phyloP scores from a whole-genome alignment of 1,284 basidiomycete species.

The Leccinum pachyderme region DNA sequence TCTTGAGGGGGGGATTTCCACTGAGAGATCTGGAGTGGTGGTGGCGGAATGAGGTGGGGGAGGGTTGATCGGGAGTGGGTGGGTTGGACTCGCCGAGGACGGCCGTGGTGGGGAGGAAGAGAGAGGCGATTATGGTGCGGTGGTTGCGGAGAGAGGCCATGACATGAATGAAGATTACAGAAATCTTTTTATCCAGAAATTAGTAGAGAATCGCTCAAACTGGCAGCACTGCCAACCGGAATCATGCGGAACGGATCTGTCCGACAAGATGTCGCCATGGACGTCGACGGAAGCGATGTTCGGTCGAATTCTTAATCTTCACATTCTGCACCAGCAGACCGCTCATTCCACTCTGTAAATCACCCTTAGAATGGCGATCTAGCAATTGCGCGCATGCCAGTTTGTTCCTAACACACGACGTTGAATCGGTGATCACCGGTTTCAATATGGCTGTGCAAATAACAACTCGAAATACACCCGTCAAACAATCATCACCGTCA shows the following conservation, averaged over 20 bases:
- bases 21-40: constrained; percentile 17
- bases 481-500: constrained; percentile 36
- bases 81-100: constrained; percentile 56
- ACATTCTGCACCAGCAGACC: too few species aligned
- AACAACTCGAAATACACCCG: too few species aligned
- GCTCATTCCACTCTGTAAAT: too few species aligned
- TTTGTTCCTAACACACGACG: too few species aligned
- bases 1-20: constrained; percentile 44
- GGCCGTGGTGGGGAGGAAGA: constrained; percentile 73
- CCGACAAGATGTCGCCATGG: constrained; percentile 2
- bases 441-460: too few species aligned
- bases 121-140: constrained; percentile 71
- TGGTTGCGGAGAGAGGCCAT: constrained; percentile 69
- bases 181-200: constrained; percentile 2
- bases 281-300: background rate
- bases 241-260: constrained; percentile 19
- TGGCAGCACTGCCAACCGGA: constrained; percentile 10
- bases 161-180: background rate
- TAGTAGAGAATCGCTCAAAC: constrained; percentile 7
- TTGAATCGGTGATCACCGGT: background rate
- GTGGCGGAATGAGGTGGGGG: constrained; percentile 17
- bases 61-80: constrained; percentile 41
- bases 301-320: too few species aligned
- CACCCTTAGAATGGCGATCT: too few species aligned
- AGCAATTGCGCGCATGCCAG: too few species aligned